Conservation (phyloP, 2,329 filamentous ascomycete genomes). For the Ophiosphaerella herpotricha region DNA sequence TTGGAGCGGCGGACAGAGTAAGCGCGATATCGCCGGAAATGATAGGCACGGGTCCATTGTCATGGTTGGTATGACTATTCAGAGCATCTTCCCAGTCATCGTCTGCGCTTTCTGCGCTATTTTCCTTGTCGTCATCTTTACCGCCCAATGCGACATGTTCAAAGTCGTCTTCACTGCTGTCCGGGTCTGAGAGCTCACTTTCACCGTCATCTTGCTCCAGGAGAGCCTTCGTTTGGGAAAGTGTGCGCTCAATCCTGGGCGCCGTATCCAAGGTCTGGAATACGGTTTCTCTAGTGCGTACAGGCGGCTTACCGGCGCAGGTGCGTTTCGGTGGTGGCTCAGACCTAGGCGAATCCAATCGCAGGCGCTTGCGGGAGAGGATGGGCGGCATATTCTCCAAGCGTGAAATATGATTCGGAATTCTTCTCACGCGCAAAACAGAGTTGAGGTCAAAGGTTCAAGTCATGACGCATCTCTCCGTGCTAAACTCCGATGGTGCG, state of each 20-base stretch:
- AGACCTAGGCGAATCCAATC: constrained; percentile 52
- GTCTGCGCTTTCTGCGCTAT: constrained; percentile 46
- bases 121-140: constrained; percentile 28
- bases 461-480: constrained; percentile 31
- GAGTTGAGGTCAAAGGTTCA: constrained; percentile 3
- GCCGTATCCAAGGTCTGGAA: constrained; percentile 53
- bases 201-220: constrained; percentile 48
- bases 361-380: constrained; percentile 69
- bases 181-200: constrained; percentile 46
- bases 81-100: constrained; percentile 49
- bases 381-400: constrained; percentile 65
- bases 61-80: constrained; percentile 33
- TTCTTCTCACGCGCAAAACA: too few relatives aligned
- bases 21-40: constrained; percentile 73
- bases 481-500: constrained; percentile 20
- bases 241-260: constrained; percentile 37
- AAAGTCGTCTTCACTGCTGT: constrained; percentile 54
- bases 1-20: constrained; percentile 57
- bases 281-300: constrained; percentile 45
- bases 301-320: constrained; percentile 17
- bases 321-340: constrained; percentile 35
- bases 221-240: constrained; percentile 43
- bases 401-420: background rate
- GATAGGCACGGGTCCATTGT: constrained; percentile 49
- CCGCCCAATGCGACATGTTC: constrained; percentile 50